phyloP scores from a whole-genome alignment of 23 red algal species.

The Cyanidiococcus yangmingshanensis region DNA sequence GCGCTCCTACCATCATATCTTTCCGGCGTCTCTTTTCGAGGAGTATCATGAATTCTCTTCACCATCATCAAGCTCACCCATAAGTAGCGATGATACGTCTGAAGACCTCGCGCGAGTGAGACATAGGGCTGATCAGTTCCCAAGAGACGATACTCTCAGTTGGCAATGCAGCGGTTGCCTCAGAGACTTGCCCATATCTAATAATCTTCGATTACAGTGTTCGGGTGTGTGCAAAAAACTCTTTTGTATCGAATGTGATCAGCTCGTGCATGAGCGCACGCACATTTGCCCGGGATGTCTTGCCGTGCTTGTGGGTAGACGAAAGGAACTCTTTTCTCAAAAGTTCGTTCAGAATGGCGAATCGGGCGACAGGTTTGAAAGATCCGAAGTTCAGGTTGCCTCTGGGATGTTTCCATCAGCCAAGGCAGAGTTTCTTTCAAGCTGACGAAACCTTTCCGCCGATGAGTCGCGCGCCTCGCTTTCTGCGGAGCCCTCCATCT shows the following conservation, averaged over 20 bases:
- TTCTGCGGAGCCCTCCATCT: not conserved
- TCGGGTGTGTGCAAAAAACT: conserved; percentile 41
- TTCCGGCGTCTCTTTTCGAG: conserved; percentile 66
- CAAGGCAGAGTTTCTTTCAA: not conserved
- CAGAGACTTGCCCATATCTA: conserved; percentile 20
- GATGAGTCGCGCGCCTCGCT: not conserved
- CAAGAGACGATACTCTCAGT: too few species aligned
- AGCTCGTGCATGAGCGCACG: conserved; percentile 67
- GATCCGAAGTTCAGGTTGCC: not conserved
- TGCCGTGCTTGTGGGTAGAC: not conserved
- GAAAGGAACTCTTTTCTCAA: not conserved
- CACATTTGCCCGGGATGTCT: conserved; percentile 84
- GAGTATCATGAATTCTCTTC: not conserved
- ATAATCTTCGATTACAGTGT: conserved; percentile 43
- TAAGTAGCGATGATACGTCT: not conserved
- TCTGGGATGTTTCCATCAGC: not conserved
- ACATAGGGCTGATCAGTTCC: too few species aligned
- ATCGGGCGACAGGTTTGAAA: not conserved
- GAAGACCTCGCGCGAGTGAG: too few species aligned
- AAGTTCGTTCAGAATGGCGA: not conserved
- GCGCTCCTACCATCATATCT: conserved; percentile 93
- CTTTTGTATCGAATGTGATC: conserved; percentile 83
- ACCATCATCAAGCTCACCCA: not conserved
- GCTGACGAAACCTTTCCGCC: not conserved
- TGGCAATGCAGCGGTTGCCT: conserved; percentile 47